Percentiles rank a stretch among this genome's conserved stretches.
These are phyloP conservation scores for Westerdykella ornata DNA, from an alignment of 2,329 filamentous ascomycete genomes.

Conservation along the genomic window DNA sequence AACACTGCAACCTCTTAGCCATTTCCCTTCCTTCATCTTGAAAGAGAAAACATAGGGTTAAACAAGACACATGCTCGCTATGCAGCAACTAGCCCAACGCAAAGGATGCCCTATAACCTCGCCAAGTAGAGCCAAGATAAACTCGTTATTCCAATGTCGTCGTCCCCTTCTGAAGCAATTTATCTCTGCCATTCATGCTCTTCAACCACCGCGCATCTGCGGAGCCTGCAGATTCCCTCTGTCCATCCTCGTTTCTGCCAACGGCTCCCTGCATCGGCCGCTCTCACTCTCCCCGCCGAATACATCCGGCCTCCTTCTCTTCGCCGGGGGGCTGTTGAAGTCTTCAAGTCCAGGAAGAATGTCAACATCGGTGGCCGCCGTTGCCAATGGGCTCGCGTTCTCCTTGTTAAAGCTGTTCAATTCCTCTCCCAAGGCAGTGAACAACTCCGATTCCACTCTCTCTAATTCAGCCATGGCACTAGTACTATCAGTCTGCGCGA, in stretches of 20 bases:
- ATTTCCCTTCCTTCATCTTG: too few species aligned
- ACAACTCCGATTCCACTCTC: slow-evolving; percentile 25
- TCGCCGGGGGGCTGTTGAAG: slow-evolving; percentile 13
- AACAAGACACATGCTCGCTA: too few species aligned
- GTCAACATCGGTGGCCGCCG: not conserved
- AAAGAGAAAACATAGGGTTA: too few species aligned
- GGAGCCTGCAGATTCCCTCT: not conserved
- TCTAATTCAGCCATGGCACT: slow-evolving; percentile 24
- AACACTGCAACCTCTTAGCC: too few species aligned
- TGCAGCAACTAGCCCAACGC: too few species aligned
- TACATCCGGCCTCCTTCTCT: slow-evolving; percentile 26
- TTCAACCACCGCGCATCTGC: not conserved
- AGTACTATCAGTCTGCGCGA: too few species aligned
- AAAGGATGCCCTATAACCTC: too few species aligned
- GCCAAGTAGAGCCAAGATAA: too few species aligned
- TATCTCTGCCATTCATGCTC: too few species aligned
- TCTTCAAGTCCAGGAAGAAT: slow-evolving; percentile 1
- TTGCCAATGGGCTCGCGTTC: not conserved
- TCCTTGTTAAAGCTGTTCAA: slow-evolving; percentile 19
- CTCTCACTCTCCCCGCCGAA: slow-evolving; percentile 13
- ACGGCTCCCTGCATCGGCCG: slow-evolving; percentile 6
- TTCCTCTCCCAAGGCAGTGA: slow-evolving; percentile 28
- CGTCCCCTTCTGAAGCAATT: too few species aligned
- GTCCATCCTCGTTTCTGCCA: not conserved
- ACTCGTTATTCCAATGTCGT: too few species aligned